Percentiles rank a stretch among this genome's conserved stretches.
Evolutionary conservation across 768 basidiomycete genomes (phyloP).

Genomic region (Cystobasidiopsis lactophilus): DNA sequence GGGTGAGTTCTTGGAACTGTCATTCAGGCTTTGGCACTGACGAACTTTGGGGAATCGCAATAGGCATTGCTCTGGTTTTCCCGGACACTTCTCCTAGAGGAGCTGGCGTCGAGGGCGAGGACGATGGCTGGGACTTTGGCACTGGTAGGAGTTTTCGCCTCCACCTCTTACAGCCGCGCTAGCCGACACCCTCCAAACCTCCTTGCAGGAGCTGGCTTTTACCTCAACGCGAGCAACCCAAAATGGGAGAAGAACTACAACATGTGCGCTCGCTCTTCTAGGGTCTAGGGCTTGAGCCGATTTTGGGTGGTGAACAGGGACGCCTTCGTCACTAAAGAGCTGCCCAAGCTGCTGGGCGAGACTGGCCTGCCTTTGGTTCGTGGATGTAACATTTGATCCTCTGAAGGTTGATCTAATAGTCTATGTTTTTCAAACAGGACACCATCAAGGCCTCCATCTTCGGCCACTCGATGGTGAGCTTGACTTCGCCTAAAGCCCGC

Average conservation of each 20-base stretch:
- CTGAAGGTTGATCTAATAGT: background rate
- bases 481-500: background rate
- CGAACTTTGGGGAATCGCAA: background rate
- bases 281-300: background rate
- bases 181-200: too few relatives aligned
- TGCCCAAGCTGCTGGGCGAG: slow-evolving; percentile 54
- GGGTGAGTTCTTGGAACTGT: slow-evolving; percentile 10
- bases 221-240: slow-evolving; percentile 62
- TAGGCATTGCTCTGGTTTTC: slow-evolving; percentile 68
- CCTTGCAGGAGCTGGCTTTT: slow-evolving; percentile 79
- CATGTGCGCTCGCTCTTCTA: slow-evolving; percentile 11
- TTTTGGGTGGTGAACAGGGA: slow-evolving; percentile 43
- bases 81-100: slow-evolving; percentile 92
- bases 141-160: slow-evolving; percentile 14
- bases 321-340: slow-evolving; percentile 56
- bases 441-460: slow-evolving; percentile 62
- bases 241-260: slow-evolving; percentile 26
- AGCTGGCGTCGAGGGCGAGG: slow-evolving; percentile 62
- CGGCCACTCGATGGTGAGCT: slow-evolving; percentile 69
- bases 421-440: slow-evolving; percentile 34
- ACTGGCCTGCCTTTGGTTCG: slow-evolving; percentile 56
- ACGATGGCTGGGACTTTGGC: slow-evolving; percentile 26
- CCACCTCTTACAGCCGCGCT: too few relatives aligned
- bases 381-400: slow-evolving; percentile 9
- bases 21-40: background rate